Evolutionary conservation across 164 flowering plant genomes (phyloP), one percentile per base, ranked within the genome.

Genomic region (Magnolia sinica): DNA sequence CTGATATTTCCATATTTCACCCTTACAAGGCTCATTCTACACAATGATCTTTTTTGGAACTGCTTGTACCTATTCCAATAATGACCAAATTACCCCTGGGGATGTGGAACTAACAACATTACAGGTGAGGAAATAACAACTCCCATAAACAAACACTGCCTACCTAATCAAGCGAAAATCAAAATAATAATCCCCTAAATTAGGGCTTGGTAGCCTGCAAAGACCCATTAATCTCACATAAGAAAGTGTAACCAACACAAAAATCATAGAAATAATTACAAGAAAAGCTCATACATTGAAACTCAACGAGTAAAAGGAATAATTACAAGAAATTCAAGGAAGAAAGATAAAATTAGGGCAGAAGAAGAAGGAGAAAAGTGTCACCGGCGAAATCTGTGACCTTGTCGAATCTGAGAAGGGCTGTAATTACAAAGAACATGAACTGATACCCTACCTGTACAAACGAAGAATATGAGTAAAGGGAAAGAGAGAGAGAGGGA

Each of bases 381-480:
- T 63, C 84, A 92, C 98, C 98, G 18, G 98, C 98, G 73, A 93
- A 95, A 74, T 95, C 98, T 24, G 98, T 95, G 85, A 92, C 85
- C 84, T 93, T 95, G 73, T 95, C 98, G 69, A 95, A 85, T 81
- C 87, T 95, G 74, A 95, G 86, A 81, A 93, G 88, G 29, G 96
- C 97, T 1, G 98, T 93, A 84, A 95, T 77, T 10, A 93, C 76
- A 72, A 95, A 95, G 89, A 95, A 95, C 45, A 85, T 4, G 1
- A 93, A 84, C 81, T 95, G 98, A 83, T 95, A 95, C 20, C 88
- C 87, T 72, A 89, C 87, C 98, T 95, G 84, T 79, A 75, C 71
- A 73, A 71, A 8, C 4, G 27, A 75, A 63, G 75, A 24, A 75
- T 23, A 73, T 2, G 31, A 18, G 10, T 11, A 16, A 58, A 55